These are phyloP conservation scores for Ceratocystis papillata DNA, from an alignment of 2,329 filamentous ascomycete species.

Conservation along the genomic window DNA sequence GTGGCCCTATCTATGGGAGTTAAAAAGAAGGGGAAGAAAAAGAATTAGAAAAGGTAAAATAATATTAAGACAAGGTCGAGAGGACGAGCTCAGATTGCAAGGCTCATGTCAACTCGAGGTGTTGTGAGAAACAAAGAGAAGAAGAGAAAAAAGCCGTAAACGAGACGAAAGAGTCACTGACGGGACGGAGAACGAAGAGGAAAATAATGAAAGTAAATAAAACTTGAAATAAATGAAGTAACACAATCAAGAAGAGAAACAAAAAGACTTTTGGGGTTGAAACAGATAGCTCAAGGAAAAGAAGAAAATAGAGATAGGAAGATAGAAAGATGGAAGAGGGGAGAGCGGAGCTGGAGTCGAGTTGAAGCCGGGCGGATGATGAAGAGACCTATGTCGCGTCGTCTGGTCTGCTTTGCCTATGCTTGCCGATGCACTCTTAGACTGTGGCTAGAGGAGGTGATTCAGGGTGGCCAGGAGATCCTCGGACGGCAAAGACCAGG, in stretches of 20 bases:
- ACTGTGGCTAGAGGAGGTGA: conserved; percentile 2
- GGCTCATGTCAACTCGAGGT: neutral
- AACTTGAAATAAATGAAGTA: neutral
- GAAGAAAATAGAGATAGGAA: neutral
- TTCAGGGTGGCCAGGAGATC: neutral
- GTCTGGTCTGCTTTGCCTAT: conserved; percentile 4
- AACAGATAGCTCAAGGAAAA: neutral
- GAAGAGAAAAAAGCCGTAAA: neutral
- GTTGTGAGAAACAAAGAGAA: neutral
- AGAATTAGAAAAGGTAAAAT: neutral
- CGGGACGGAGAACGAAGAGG: neutral
- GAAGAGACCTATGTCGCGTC: neutral
- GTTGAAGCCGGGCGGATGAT: neutral
- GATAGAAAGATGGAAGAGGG: neutral
- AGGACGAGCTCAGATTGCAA: neutral
- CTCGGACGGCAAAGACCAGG: neutral
- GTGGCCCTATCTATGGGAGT: neutral
- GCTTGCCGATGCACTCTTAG: conserved; percentile 6
- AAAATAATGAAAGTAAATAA: neutral
- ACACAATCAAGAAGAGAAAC: neutral
- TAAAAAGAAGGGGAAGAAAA: neutral
- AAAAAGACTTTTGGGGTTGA: neutral
- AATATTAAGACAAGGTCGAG: neutral
- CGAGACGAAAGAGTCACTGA: neutral
- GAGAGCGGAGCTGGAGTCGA: neutral